Evolutionary conservation across 192 early-diverging fungal genomes (phyloP).

Genomic region (Coemansia sp.): DNA sequence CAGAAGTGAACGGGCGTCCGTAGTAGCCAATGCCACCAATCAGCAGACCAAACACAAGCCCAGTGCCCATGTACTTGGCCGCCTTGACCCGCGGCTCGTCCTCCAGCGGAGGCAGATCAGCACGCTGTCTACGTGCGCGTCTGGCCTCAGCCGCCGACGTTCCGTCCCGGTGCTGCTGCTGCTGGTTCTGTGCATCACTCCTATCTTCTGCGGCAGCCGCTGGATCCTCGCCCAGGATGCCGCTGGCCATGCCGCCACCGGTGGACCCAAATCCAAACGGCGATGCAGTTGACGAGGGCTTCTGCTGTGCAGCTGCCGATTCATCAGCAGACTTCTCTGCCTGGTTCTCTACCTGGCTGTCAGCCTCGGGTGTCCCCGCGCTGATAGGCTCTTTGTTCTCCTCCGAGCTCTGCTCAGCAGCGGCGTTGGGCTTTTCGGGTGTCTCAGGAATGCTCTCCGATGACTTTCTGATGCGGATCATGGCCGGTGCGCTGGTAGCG

Average conservation of each 20-base stretch:
- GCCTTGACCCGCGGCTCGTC: constrained; percentile 48
- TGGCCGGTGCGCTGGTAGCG: constrained; percentile 10
- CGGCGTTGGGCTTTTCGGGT: constrained; percentile 9
- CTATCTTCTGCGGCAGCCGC: constrained; percentile 1
- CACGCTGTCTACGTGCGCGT: constrained; percentile 46
- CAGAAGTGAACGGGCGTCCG: constrained; percentile 34
- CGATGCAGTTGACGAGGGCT: constrained; percentile 17
- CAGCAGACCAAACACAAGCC: constrained; percentile 39
- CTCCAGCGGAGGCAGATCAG: constrained; percentile 49
- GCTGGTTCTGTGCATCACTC: neutral
- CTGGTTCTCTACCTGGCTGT: neutral
- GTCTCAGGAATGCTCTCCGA: constrained; percentile 11
- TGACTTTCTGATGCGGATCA: constrained; percentile 33
- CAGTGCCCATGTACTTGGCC: constrained; percentile 42
- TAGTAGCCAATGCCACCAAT: constrained; percentile 43
- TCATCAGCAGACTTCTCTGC: neutral
- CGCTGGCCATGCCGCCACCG: constrained; percentile 45
- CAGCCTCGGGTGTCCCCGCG: neutral
- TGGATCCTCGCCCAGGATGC: constrained; percentile 26
- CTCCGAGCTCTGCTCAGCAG: too few relatives aligned
- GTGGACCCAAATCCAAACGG: constrained; percentile 46
- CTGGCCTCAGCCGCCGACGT: constrained; percentile 45
- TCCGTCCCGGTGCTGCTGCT: constrained; percentile 18
- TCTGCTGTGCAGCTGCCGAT: constrained; percentile 5
- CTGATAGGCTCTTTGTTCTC: too few relatives aligned